phyloP scores from a whole-genome alignment of 116 monocot genomes.

The Zostera marina region DNA sequence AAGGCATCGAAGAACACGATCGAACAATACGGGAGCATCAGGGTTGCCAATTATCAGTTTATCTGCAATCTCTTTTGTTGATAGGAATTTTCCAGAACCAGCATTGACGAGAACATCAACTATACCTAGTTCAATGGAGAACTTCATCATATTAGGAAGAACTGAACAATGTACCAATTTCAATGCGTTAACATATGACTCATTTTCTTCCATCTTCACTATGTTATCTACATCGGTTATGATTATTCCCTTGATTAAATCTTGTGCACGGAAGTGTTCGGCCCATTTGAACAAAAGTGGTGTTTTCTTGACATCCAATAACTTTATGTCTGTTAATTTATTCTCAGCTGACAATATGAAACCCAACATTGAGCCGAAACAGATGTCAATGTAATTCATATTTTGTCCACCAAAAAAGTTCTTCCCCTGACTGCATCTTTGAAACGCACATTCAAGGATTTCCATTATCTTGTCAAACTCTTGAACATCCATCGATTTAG shows the following conservation, averaged over 20 bases:
- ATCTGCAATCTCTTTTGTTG: constrained; percentile 13
- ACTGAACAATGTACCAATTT: constrained; percentile 7
- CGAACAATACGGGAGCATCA: constrained; percentile 12
- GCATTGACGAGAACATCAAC: constrained; percentile 17
- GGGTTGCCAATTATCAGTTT: constrained; percentile 12
- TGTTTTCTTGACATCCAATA: constrained; percentile 10
- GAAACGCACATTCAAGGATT: constrained; percentile 12
- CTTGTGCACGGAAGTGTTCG: constrained; percentile 2
- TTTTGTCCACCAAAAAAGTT: constrained; percentile 9
- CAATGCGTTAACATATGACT: constrained; percentile 10
- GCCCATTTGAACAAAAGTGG: constrained; percentile 10
- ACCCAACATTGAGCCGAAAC: constrained; percentile 3
- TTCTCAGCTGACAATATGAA: constrained; percentile 2
- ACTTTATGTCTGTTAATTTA: neutral
- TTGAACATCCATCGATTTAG: neutral
- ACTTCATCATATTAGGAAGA: constrained; percentile 18
- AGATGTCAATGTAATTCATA: constrained; percentile 13
- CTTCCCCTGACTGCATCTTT: constrained; percentile 11
- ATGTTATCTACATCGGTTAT: neutral
- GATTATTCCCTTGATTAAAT: constrained; percentile 5
- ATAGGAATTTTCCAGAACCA: constrained; percentile 9
- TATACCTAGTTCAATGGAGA: constrained; percentile 26
- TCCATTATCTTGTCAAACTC: neutral
- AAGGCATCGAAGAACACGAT: constrained; percentile 31
- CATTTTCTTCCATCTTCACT: neutral